Evolutionary conservation across 805 yeast species (phyloP).

Genomic region (Lachancea lanzarotensis): DNA sequence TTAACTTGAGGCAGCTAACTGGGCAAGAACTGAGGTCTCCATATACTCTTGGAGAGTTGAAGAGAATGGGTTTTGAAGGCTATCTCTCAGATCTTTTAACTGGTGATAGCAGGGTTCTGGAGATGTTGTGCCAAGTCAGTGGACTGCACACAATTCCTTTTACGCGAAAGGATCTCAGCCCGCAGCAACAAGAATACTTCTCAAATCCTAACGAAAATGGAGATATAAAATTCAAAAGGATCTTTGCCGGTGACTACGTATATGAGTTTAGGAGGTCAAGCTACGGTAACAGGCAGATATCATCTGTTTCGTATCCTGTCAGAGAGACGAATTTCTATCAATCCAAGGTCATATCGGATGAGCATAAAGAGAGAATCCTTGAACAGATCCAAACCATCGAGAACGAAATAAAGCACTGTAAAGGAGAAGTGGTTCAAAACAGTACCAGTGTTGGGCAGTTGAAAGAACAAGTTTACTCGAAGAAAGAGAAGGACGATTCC

Average conservation of each 20-base stretch:
- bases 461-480: conserved; percentile 13
- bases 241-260: conserved; percentile 52
- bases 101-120: conserved; percentile 68
- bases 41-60: conserved; percentile 34
- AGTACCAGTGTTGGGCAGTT: conserved; percentile 18
- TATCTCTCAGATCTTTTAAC: conserved; percentile 60
- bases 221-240: conserved; percentile 43
- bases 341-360: conserved; percentile 23
- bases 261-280: conserved; percentile 49
- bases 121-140: conserved; percentile 57
- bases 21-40: conserved; percentile 17
- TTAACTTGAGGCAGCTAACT: conserved; percentile 50
- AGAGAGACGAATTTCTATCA: conserved; percentile 21
- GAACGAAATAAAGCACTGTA: conserved; percentile 9
- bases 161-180: conserved; percentile 40
- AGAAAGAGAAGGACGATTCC: background rate
- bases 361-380: conserved; percentile 15
- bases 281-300: conserved; percentile 56
- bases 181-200: conserved; percentile 35
- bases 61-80: conserved; percentile 67
- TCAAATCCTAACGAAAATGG: conserved; percentile 36
- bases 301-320: conserved; percentile 27
- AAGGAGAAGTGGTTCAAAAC: conserved; percentile 5
- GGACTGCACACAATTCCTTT: conserved; percentile 59
- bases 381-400: conserved; percentile 13